These are phyloP conservation scores for Lactifluus subvellereus DNA, from an alignment of 768 basidiomycete species.

Conservation along the genomic window DNA sequence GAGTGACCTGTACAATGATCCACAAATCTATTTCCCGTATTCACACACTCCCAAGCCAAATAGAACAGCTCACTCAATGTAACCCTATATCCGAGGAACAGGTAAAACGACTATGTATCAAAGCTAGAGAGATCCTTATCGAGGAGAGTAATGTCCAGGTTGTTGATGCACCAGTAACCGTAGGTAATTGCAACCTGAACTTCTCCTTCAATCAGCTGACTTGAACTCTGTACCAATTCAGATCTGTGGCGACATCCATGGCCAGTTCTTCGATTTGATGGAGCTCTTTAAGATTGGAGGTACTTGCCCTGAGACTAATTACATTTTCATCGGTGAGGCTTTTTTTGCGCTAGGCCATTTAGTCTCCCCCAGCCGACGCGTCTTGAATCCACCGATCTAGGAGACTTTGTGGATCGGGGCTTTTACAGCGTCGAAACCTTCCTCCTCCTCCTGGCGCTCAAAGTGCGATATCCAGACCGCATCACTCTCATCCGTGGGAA, in stretches of 20 bases:
- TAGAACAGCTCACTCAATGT: constrained; percentile 88
- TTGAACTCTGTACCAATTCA: constrained; percentile 27
- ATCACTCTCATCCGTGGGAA: constrained; percentile 97
- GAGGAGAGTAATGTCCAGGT: constrained; percentile 98
- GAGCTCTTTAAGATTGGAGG: constrained; percentile 93
- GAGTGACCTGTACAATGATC: background rate
- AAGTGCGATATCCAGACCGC: constrained; percentile 95
- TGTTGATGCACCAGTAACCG: constrained; percentile 94
- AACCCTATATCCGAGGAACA: constrained; percentile 94
- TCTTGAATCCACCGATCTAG: constrained; percentile 39
- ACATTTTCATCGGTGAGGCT: constrained; percentile 87
- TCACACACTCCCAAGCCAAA: constrained; percentile 58
- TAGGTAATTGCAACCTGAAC: constrained; percentile 35
- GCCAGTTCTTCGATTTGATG: constrained; percentile 95
- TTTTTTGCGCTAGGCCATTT: constrained; percentile 7
- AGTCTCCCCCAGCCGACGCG: constrained; percentile 17
- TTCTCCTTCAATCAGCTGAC: constrained; percentile 29
- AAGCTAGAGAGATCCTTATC: constrained; percentile 93
- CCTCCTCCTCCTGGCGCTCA: constrained; percentile 87
- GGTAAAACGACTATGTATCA: constrained; percentile 91
- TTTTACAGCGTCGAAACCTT: constrained; percentile 98
- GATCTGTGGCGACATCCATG: constrained; percentile 96
- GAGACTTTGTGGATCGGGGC: constrained; percentile 97
- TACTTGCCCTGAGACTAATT: constrained; percentile 88
- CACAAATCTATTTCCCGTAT: background rate